Percentiles rank a stretch among this genome's conserved stretches.
These are phyloP conservation scores for Zoysia pacifica DNA, from an alignment of 176 grass and related monocot genomes.

Conservation along the genomic window DNA sequence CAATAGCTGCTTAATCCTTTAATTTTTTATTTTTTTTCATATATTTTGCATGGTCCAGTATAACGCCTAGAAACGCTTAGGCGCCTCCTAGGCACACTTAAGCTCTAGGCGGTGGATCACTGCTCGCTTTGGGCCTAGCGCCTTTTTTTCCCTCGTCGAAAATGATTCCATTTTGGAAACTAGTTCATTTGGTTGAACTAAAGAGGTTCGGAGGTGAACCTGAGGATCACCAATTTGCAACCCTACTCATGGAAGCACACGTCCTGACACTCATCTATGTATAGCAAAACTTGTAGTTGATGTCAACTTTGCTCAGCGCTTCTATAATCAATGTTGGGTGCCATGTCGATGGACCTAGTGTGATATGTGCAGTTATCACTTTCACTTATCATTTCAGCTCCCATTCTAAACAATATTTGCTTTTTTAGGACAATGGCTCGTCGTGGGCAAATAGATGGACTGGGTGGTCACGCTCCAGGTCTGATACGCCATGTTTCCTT, in stretches of 20 bases:
- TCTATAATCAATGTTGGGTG: neutral
- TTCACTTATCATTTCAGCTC: neutral
- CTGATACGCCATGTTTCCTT: conserved; percentile 68
- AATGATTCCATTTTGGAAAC: no score
- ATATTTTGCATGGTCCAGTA: no score
- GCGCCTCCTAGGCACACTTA: no score
- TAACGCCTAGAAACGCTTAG: no score
- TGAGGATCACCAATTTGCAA: no score
- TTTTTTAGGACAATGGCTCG: conserved; percentile 65
- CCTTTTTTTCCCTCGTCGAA: no score
- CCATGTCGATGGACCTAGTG: conserved; percentile 20
- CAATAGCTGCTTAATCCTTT: no score
- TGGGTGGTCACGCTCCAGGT: conserved; percentile 46
- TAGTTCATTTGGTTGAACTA: no score
- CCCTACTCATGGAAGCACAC: neutral
- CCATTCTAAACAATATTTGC: neutral
- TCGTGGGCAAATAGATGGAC: conserved; percentile 58
- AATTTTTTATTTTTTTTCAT: no score
- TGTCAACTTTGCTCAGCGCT: neutral
- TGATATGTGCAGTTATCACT: conserved; percentile 24
- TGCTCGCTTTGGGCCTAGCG: no score
- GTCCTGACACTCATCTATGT: neutral
- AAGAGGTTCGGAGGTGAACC: no score
- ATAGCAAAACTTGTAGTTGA: neutral
- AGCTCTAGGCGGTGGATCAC: no score